Percentiles rank a stretch among this genome's conserved stretches.
phyloP scores from a whole-genome alignment of 2,329 filamentous ascomycete species.

The Colletotrichum costaricense region DNA sequence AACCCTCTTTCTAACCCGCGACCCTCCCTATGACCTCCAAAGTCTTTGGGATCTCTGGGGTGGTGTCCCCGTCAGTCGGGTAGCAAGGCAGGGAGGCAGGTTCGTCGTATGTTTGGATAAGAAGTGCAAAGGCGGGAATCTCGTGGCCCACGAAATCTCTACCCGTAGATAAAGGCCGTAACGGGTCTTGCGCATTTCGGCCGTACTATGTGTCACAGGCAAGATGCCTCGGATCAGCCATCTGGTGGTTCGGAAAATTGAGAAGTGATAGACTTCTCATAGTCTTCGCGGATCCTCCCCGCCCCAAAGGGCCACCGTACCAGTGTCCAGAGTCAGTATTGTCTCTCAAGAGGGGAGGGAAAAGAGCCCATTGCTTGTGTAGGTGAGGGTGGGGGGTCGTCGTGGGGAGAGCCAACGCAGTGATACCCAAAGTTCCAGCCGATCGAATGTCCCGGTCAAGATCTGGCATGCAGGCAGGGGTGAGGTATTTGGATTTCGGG shows the following conservation, averaged over 20 bases:
- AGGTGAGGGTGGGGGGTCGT: neutral
- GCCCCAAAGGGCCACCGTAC: neutral
- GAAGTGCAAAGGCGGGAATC: neutral
- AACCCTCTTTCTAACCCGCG: neutral
- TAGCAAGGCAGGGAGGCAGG: neutral
- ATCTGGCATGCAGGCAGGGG: neutral
- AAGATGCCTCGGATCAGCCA: neutral
- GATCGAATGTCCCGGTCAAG: constrained; percentile 2
- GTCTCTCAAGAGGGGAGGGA: neutral
- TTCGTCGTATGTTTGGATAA: neutral
- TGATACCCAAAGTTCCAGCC: constrained; percentile 2
- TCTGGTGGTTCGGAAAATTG: neutral
- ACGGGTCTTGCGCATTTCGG: constrained; percentile 20
- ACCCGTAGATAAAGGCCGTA: constrained; percentile 30
- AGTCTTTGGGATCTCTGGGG: neutral
- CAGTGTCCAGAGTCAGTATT: neutral
- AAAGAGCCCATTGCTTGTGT: neutral
- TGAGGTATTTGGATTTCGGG: constrained; percentile 1
- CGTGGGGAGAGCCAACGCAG: neutral
- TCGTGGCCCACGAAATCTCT: neutral
- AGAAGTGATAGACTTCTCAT: constrained; percentile 9
- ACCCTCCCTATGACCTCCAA: neutral
- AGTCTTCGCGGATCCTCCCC: neutral
- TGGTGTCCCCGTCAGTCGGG: neutral
- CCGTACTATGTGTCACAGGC: constrained; percentile 10